Percentiles rank a stretch among this genome's conserved stretches.
Conservation (phyloP, 2,329 filamentous ascomycete species). For the Fusarium anthophilum region DNA sequence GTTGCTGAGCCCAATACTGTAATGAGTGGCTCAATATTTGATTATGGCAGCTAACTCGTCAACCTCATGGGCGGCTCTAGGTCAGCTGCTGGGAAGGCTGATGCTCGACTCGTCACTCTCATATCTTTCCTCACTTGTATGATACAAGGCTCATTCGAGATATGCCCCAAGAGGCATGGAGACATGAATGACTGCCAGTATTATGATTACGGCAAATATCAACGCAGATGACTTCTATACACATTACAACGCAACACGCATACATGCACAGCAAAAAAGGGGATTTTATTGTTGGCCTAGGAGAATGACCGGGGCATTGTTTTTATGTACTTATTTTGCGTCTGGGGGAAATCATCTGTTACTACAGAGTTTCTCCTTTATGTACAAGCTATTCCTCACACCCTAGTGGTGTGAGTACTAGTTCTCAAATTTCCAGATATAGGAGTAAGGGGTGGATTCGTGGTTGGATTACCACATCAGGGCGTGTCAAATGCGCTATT, state of each 20-base stretch:
- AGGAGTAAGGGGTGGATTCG: not conserved
- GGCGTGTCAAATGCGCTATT: conserved; percentile 10
- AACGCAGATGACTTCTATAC: conserved; percentile 2
- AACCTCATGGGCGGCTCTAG: conserved; percentile 4
- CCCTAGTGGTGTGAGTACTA: conserved; percentile 4
- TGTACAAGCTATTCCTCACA: conserved; percentile 5
- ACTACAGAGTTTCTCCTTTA: not conserved
- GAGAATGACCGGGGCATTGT: conserved; percentile 16
- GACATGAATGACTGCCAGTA: not conserved
- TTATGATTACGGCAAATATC: conserved; percentile 10
- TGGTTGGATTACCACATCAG: not conserved
- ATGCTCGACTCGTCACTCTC: not conserved
- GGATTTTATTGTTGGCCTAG: conserved; percentile 26
- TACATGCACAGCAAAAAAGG: conserved; percentile 14
- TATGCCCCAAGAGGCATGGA: not conserved
- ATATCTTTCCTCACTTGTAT: conserved; percentile 14
- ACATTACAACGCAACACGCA: conserved; percentile 12
- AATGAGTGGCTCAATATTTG: conserved; percentile 34
- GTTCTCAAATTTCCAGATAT: conserved; percentile 7
- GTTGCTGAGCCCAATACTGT: conserved; percentile 4
- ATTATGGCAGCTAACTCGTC: conserved; percentile 15
- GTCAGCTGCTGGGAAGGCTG: not conserved
- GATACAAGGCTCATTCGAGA: conserved; percentile 8
- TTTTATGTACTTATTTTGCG: conserved; percentile 18
- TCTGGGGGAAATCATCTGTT: conserved; percentile 2